A percentile compares a stretch with the other conserved stretches of the same genome.
Evolutionary conservation across 768 basidiomycete genomes (phyloP).

Genomic region (Russula vinacea): DNA sequence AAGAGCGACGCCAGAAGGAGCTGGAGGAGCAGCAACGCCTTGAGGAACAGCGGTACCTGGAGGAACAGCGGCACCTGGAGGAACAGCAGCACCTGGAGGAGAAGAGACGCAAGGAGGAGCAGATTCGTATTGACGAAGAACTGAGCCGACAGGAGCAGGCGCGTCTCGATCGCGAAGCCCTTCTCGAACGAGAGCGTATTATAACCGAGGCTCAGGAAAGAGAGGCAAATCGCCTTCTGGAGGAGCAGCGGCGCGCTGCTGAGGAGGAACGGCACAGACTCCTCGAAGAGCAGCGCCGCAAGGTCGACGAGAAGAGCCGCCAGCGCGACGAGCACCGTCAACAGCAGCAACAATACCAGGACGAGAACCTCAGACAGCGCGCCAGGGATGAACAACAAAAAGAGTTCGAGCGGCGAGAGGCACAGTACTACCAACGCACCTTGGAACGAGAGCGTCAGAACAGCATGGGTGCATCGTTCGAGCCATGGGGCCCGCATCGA

Average conservation of each 20-base stretch:
- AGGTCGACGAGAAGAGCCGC: constrained; percentile 35
- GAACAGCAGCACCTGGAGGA: constrained; percentile 37
- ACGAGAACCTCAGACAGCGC: constrained; percentile 32
- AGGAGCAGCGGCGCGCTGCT: constrained; percentile 19
- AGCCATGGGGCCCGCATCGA: constrained; percentile 32
- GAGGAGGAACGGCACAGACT: constrained; percentile 30
- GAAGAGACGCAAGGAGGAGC: constrained; percentile 24
- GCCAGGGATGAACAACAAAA: constrained; percentile 35
- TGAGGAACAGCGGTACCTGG: constrained; percentile 33
- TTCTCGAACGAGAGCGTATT: constrained; percentile 19
- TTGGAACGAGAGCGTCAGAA: constrained; percentile 33
- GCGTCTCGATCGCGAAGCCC: constrained; percentile 13
- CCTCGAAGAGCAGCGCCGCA: constrained; percentile 39
- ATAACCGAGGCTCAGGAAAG: constrained; percentile 8
- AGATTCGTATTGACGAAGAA: constrained; percentile 26
- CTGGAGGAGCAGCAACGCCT: constrained; percentile 20
- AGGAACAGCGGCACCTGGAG: constrained; percentile 32
- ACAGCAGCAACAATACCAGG: constrained; percentile 34
- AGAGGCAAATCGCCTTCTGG: constrained; percentile 18
- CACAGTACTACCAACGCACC: constrained; percentile 24
- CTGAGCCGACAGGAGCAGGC: constrained; percentile 25
- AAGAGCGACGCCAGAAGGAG: constrained; percentile 24
- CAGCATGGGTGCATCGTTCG: constrained; percentile 31
- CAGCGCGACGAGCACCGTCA: constrained; percentile 26
- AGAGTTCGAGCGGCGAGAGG: constrained; percentile 30